Base-by-base conservation (phyloP, 257 asterid species). In the Leonotis leonurus region DNA sequence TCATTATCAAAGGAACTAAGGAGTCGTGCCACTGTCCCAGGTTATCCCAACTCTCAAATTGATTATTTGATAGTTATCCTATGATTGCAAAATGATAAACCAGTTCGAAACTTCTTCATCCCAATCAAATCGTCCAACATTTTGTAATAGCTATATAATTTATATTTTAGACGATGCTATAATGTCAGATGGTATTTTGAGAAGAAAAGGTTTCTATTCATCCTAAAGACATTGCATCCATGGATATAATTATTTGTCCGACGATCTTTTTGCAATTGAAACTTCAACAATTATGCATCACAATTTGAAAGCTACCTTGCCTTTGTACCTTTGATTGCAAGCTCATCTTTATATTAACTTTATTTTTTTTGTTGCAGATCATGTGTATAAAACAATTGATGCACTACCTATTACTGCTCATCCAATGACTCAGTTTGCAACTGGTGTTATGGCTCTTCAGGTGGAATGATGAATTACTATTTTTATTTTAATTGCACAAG, bases 371-470 rank as follows among this genome's bases (percentile, higher is more conserved):
- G 57, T 69, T 72, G 82, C 94, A 89, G 97, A 86, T 78, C 83
- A 89, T 68, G 97, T 89, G 27, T 89, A 77, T 60, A 86, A 79
- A 69, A 80, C 95, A 43, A 89, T 89, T 63, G 90, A 86, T 57
- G 89, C 89, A 13, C 73, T 89, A 64, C 97, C 97, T 40, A 63
- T 80, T 73, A 79, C 79, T 41, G 87, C 97, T 65, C 97, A 89
- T 80, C 95, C 97, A 11, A 89, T 89, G 97, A 89, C 97, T 70
- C 97, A 89, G 76, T 89, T 89, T 77, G 73, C 94, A 12, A 84
- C 95, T 50, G 97, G 95, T 48, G 94, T 89, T 75, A 89, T 89
- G 97, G 97, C 97, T 61, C 97, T 89, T 82, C 97, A 89, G 73
- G 94, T 90, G 59, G 51, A 66, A 17, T 62, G 37, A 60, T 72